Conservation (phyloP, 306 rosid genomes). For the Cucurbita pepo region DNA sequence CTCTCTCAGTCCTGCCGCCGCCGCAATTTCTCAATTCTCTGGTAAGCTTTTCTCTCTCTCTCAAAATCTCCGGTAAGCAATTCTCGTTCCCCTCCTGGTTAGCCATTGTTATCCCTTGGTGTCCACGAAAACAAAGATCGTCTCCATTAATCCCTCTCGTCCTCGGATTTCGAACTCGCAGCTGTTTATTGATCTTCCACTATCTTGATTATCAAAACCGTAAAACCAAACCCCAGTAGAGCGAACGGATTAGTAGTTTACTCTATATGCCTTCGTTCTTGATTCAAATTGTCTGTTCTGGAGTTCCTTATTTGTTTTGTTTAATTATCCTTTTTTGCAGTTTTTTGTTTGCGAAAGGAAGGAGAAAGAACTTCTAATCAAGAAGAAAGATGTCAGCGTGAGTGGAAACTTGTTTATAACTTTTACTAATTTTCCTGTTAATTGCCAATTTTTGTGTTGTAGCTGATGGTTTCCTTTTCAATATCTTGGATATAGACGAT, state of each 20-base stretch:
- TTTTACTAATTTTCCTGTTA: background rate
- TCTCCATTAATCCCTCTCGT: background rate
- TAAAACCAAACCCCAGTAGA: background rate
- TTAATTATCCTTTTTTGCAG: background rate
- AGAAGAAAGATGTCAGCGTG: conserved; percentile 1
- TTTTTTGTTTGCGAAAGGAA: background rate
- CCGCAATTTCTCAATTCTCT: background rate
- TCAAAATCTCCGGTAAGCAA: background rate
- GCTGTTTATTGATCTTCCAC: background rate
- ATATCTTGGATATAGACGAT: background rate
- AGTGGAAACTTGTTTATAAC: background rate
- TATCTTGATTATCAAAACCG: background rate
- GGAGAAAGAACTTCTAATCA: background rate
- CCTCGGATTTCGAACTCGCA: background rate
- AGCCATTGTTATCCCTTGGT: background rate
- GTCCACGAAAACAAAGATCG: background rate
- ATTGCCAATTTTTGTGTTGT: background rate
- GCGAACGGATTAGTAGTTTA: background rate
- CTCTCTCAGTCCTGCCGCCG: background rate
- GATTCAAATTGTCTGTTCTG: background rate
- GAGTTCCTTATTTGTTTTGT: background rate
- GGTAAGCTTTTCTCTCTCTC: background rate
- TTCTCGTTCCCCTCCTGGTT: background rate
- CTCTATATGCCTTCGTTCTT: background rate
- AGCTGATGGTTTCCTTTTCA: background rate